These are phyloP conservation scores for Moniliophthora roreri DNA, from an alignment of 1,284 basidiomycete genomes.

Conservation along the genomic window DNA sequence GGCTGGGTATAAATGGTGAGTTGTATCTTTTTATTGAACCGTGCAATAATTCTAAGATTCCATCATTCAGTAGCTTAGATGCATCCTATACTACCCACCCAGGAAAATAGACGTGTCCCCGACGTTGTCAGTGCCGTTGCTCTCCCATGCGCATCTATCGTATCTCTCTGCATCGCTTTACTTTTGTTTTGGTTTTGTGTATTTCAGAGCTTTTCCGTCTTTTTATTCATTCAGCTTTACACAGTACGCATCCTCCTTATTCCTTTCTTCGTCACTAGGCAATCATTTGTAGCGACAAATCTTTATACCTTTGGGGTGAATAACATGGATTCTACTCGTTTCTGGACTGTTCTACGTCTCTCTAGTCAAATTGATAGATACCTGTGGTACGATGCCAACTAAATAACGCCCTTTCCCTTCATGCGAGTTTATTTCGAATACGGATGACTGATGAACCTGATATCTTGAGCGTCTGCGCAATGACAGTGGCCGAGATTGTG, in stretches of 20 bases:
- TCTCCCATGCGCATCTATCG: background rate
- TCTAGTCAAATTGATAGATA: background rate
- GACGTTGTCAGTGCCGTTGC: slow-evolving; percentile 3
- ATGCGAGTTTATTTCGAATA: background rate
- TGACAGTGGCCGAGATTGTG: too few relatives aligned
- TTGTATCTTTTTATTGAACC: slow-evolving; percentile 18
- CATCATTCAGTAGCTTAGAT: slow-evolving; percentile 20
- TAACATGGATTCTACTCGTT: slow-evolving; percentile 39
- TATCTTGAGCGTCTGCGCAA: too few relatives aligned
- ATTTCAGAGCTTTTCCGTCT: background rate
- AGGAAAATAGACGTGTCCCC: slow-evolving; percentile 4
- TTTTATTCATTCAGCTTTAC: background rate
- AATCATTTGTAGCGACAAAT: background rate
- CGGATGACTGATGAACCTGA: background rate
- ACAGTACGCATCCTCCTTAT: background rate
- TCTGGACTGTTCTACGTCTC: slow-evolving; percentile 27
- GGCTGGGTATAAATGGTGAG: slow-evolving; percentile 45
- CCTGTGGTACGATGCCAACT: slow-evolving; percentile 1
- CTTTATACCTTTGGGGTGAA: slow-evolving; percentile 34
- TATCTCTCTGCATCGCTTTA: slow-evolving; percentile 12
- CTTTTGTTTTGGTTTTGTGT: slow-evolving; percentile 7
- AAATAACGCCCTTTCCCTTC: background rate
- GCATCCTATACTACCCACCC: background rate
- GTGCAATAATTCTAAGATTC: slow-evolving; percentile 32
- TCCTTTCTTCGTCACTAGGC: background rate